Evolutionary conservation across 805 yeast genomes (phyloP), one percentile per base, ranked within the genome.

Genomic region (Candida glaebosa): DNA sequence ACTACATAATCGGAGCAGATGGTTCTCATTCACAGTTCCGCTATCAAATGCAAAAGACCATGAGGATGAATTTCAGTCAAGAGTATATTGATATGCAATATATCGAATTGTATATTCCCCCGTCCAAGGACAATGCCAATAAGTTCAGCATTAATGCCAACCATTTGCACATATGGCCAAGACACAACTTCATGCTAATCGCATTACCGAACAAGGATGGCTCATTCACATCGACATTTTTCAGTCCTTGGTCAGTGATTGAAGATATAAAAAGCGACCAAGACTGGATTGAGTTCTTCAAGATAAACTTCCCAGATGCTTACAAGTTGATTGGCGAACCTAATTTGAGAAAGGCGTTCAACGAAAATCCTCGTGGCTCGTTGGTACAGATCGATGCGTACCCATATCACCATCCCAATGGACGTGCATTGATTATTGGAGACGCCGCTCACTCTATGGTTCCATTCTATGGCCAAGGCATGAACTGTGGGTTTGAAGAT

Each of bases 391-490:
- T 86, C 5, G 75, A 74, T 36, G 82, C 87, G 50, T 65, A 65
- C 38, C 88, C 91, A 2, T 90, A 87, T 63, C 78, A 87, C 55
- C 73, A 69, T 42, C 70, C 71, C 35, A 60, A 70, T 32, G 85
- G 81, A 36, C 75, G 76, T 43, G 81, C 81, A 12, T 65, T 90
- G 7, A 64, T 90, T 9, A 64, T 90, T 20, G 97, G 97, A 4
- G 97, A 90, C 60, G 96, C 97, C 1, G 95, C 97, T 0, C 97
- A 90, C 63, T 80, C 93, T 20, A 90, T 89, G 96, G 97, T 90
- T 4, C 97, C 97, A n/a, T 90, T 90, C 60, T 90, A 89, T 57
- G 97, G 97, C 7, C 97, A 90, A 60, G 97, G 97, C 4, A 84
- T 90, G 91, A 90, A 90, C 60, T 87, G 96, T 57, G 97, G 97